Conservation (phyloP, 2,329 filamentous ascomycete genomes). For the Aspergillus sp. region DNA sequence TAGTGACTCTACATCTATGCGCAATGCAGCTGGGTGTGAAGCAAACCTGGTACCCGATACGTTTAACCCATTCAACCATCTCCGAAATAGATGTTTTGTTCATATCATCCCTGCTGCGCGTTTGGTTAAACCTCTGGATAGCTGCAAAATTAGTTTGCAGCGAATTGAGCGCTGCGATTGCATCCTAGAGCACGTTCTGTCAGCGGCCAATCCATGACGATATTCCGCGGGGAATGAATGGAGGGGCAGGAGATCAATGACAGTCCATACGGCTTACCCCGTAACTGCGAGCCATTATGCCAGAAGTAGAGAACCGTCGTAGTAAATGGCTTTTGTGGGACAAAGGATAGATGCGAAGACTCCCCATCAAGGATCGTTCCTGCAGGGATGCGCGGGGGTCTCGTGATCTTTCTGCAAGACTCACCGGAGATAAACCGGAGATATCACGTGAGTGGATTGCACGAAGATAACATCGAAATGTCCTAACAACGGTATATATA, state of each 20-base stretch:
- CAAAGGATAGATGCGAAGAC: slow-evolving; percentile 14
- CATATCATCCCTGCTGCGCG: slow-evolving; percentile 57
- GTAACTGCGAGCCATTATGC: slow-evolving; percentile 34
- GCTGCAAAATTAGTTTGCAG: slow-evolving; percentile 73
- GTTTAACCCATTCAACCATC: slow-evolving; percentile 69
- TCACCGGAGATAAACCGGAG: slow-evolving; percentile 7
- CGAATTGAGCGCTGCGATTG: slow-evolving; percentile 65
- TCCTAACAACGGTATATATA: background rate
- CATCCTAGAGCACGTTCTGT: slow-evolving; percentile 46
- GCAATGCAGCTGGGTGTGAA: slow-evolving; percentile 7
- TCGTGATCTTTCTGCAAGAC: too few relatives aligned
- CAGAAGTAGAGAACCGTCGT: slow-evolving; percentile 25
- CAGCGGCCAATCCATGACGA: slow-evolving; percentile 5
- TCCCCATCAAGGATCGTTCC: slow-evolving; percentile 22
- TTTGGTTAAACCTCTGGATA: slow-evolving; percentile 67
- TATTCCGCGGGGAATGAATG: background rate
- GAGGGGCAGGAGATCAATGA: too few relatives aligned
- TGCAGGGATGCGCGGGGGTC: background rate
- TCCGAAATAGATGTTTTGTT: slow-evolving; percentile 74
- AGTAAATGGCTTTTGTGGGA: slow-evolving; percentile 13
- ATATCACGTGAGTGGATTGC: background rate
- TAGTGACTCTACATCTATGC: background rate
- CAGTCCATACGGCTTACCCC: slow-evolving; percentile 21
- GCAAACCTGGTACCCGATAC: slow-evolving; percentile 67
- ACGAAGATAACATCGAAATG: too few relatives aligned